phyloP scores from a whole-genome alignment of 805 yeast species.

The Jamesozyma lodderae region DNA sequence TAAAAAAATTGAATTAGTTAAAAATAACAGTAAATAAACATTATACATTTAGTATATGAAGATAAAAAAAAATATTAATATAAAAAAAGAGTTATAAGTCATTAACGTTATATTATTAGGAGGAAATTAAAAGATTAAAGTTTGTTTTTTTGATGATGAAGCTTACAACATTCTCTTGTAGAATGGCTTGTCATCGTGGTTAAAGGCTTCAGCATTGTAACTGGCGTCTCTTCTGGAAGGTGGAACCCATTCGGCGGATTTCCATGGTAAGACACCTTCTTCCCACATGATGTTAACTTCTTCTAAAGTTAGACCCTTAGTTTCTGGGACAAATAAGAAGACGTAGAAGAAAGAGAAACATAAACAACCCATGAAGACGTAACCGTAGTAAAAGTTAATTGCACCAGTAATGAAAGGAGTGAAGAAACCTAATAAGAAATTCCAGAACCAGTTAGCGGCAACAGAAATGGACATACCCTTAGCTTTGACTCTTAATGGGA shows the following conservation, averaged over 20 bases:
- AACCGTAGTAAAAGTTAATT: conserved; percentile 63
- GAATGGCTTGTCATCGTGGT: too few relatives aligned
- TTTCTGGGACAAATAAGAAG: too few relatives aligned
- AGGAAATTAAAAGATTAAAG: too few relatives aligned
- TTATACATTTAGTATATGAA: too few relatives aligned
- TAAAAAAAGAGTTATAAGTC: too few relatives aligned
- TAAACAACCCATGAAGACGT: conserved; percentile 48
- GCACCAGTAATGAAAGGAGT: conserved; percentile 60
- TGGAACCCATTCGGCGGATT: conserved; percentile 41
- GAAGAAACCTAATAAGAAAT: conserved; percentile 37
- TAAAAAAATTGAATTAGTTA: too few relatives aligned
- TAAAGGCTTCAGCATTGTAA: background rate
- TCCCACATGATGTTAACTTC: conserved; percentile 58
- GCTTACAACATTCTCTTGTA: too few relatives aligned
- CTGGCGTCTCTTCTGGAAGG: conserved; percentile 25
- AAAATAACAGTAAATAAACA: too few relatives aligned
- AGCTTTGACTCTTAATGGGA: conserved; percentile 3
- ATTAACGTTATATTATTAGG: too few relatives aligned
- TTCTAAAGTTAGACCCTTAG: too few relatives aligned
- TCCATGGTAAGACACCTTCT: conserved; percentile 32
- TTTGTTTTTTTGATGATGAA: too few relatives aligned
- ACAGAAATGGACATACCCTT: conserved; percentile 2
- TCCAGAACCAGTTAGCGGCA: conserved; percentile 2
- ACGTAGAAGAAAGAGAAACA: conserved; percentile 49
- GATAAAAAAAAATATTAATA: too few relatives aligned